Base-by-base conservation (phyloP, 1,139 yeast genomes). In the Sugiyamaella castrensis region DNA sequence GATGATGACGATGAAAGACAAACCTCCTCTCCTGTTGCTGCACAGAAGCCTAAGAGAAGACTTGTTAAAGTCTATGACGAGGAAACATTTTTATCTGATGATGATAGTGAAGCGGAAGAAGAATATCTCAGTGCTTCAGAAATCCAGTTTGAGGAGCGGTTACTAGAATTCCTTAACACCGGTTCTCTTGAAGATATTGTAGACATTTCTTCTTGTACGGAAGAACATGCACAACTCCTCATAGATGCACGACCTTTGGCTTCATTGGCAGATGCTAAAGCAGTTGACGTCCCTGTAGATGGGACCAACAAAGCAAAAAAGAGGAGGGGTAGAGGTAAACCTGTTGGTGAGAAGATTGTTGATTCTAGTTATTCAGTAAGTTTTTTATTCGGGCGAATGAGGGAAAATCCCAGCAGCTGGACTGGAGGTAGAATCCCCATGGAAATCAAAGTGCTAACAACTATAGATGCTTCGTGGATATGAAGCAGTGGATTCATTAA, bases 401-500 rank as follows among this genome's bases (percentile, higher is more conserved):
- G 40, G 40, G 32, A 10, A 16, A 15, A 32, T 32, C 40, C 35
- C 40, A n/a, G 40, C 40, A 13, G 40, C 43, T 37, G 43, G 34
- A 26, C 26, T n/a, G n/a, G n/a, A n/a, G n/a, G n/a, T n/a, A n/a
- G n/a, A n/a, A n/a, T n/a, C 9, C n/a, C 32, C n/a, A n/a, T n/a
- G 24, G 33, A 11, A 19, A 5, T 27, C 31, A 7, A 24, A 15
- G 26, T 13, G 36, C 34, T 36, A 42, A 36, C 39, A 27, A 6
- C 10, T n/a, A 29, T 71, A 74, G 47, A 83, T 91, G 16, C 73
- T 92, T 56, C 80, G 81, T 59, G 98, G 98, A 2, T 94, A 92
- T 64, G 84, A 83, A 54, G 98, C 98, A 0, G 96, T 92, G 34
- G 98, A 92, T 61, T 84, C 95, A 24, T 73, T 94, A 57, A 87